Conservation (phyloP, 2,329 filamentous ascomycete species). For the Leptodontidium sp. region DNA sequence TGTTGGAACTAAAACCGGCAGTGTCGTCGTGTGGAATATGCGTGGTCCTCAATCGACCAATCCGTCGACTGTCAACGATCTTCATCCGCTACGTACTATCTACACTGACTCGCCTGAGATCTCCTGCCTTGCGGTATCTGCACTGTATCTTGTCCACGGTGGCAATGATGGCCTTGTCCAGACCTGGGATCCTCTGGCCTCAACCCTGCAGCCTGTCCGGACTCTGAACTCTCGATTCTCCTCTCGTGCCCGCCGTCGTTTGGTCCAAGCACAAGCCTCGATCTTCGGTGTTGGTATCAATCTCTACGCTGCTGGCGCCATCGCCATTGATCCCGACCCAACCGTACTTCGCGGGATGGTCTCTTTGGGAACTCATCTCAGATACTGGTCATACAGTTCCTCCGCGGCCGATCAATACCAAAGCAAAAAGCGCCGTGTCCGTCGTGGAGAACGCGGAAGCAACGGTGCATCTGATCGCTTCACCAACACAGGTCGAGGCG, state of each 20-base stretch:
- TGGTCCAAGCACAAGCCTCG: constrained; percentile 71
- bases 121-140: constrained; percentile 81
- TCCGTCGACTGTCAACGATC: constrained; percentile 60
- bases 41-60: constrained; percentile 68
- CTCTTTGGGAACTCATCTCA: constrained; percentile 84
- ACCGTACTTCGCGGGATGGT: constrained; percentile 86
- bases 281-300: constrained; percentile 75
- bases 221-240: constrained; percentile 89
- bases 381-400: constrained; percentile 96
- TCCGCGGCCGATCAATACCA: constrained; percentile 74
- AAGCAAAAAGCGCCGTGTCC: constrained; percentile 79
- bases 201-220: constrained; percentile 77
- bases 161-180: constrained; percentile 95
- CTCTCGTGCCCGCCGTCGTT: constrained; percentile 80
- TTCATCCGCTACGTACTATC: constrained; percentile 80
- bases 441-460: constrained; percentile 67
- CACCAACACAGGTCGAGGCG: constrained; percentile 69
- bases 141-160: constrained; percentile 89
- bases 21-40: constrained; percentile 85
- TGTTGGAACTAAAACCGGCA: constrained; percentile 79
- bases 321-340: constrained; percentile 87
- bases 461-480: constrained; percentile 66
- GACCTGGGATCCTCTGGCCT: constrained; percentile 95
- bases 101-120: constrained; percentile 91
- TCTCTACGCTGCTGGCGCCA: constrained; percentile 82